A percentile compares a stretch with the other conserved stretches of the same genome.
These are phyloP conservation scores for Aspergillus hancockii DNA, from an alignment of 495 filamentous ascomycete genomes.

Conservation along the genomic window DNA sequence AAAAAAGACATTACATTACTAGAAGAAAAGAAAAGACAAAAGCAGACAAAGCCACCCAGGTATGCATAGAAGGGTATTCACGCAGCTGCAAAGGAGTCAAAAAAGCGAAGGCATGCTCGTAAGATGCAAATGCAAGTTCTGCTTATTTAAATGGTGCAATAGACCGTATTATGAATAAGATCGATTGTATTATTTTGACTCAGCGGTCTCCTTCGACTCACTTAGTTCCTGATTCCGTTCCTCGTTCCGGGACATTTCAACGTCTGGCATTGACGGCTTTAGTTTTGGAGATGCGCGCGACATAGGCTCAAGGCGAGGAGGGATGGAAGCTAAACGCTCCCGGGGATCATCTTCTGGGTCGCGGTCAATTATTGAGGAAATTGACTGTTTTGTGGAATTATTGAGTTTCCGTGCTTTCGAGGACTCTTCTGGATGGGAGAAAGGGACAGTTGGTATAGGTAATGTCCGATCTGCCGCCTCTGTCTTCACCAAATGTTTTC, in stretches of 20 bases:
- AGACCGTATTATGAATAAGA: slow-evolving; percentile 6
- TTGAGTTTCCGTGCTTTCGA: slow-evolving; percentile 19
- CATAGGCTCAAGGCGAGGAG: slow-evolving; percentile 21
- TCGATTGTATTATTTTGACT: slow-evolving; percentile 19
- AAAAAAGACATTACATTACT: slow-evolving; percentile 29
- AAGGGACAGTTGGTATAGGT: slow-evolving; percentile 19
- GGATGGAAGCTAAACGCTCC: slow-evolving; percentile 27
- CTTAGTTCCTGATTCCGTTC: slow-evolving; percentile 31
- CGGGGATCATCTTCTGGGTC: slow-evolving; percentile 32
- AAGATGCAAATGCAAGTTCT: slow-evolving; percentile 23
- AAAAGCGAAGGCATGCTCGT: slow-evolving; percentile 18
- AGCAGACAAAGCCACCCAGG: slow-evolving; percentile 19
- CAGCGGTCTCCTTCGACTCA: slow-evolving; percentile 28
- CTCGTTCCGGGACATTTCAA: slow-evolving; percentile 23
- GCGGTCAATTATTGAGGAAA: slow-evolving; percentile 49
- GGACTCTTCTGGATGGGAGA: slow-evolving; percentile 20
- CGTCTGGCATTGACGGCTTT: slow-evolving; percentile 26
- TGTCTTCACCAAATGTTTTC: slow-evolving; percentile 31
- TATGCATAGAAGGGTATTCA: slow-evolving; percentile 31
- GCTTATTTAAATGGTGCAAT: slow-evolving; percentile 12
- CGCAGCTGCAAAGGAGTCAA: slow-evolving; percentile 14
- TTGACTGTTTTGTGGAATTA: slow-evolving; percentile 45
- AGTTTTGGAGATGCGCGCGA: slow-evolving; percentile 23
- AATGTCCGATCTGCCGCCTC: slow-evolving; percentile 30
- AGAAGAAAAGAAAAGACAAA: slow-evolving; percentile 7